Conservation (phyloP, 2,329 filamentous ascomycete species). For the Fusarium solani-melongenae region DNA sequence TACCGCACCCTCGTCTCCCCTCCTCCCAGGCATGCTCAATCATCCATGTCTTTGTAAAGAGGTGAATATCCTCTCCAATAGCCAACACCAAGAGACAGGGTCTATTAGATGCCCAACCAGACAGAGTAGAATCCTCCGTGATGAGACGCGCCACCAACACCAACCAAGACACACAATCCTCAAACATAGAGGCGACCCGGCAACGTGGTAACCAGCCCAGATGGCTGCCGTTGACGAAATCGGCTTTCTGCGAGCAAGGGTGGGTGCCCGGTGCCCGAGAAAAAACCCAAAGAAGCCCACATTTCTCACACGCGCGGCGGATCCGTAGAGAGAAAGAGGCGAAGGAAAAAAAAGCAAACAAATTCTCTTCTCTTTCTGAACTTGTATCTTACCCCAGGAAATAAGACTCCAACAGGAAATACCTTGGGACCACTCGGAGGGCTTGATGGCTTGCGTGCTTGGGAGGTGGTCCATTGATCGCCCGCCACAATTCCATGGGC, state of each 20-base stretch:
- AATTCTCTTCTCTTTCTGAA: conserved; percentile 1
- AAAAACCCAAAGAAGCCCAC: neutral
- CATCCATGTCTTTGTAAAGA: neutral
- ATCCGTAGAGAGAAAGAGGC: neutral
- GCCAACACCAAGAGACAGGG: neutral
- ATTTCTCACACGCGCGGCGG: neutral
- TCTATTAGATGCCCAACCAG: neutral
- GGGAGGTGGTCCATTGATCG: conserved; percentile 25
- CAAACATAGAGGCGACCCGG: conserved; percentile 18
- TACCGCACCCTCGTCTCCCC: neutral
- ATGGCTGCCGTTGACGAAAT: conserved; percentile 38
- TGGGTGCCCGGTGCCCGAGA: neutral
- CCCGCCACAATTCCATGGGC: conserved; percentile 40
- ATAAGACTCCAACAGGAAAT: conserved; percentile 8
- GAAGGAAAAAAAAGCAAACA: conserved; percentile 33
- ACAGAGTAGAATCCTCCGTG: neutral
- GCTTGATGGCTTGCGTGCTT: conserved; percentile 22
- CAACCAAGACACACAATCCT: neutral
- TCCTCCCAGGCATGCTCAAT: neutral
- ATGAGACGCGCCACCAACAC: neutral
- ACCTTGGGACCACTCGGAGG: conserved; percentile 21
- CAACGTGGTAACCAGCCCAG: conserved; percentile 26
- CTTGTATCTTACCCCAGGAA: conserved; percentile 38
- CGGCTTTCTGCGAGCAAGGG: conserved; percentile 17
- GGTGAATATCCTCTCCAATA: neutral